Base-by-base conservation (phyloP, 1,284 basidiomycete species). In the Marasmius oreades region DNA sequence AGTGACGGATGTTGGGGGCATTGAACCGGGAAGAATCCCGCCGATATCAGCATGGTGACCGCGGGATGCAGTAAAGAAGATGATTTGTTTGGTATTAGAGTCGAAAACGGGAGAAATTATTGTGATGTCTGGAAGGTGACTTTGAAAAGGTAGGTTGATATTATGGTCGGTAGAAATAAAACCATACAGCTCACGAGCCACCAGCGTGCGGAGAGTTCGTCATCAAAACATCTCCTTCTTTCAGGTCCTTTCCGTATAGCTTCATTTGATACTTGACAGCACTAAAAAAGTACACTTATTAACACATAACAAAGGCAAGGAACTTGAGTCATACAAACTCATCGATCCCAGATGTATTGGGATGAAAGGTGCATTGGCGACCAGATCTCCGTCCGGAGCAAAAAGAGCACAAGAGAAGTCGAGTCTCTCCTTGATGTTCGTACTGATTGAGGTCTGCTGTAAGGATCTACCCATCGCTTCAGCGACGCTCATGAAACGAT, bases 401-500 rank as follows among this genome's bases (percentile, higher is more conserved):
- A 97, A 96, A 44, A 97, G 76, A 0, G 93, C 94, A 69, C 93
- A 94, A 16, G 90, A 93, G 69, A 92, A 94, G 70, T 94, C 92
- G 23, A 94, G 80, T 3, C 92, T 81, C 68, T 94, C 92, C 70
- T 94, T 93, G 77, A 94, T 94, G 67, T 94, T 94, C 18, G 91
- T 93, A 64, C 88, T 90, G 63, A 96, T 95, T 1, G 92, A 86
- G 0, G 93, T 95, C 72, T 96, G 91, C 68, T 90, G 92, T 10
- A 96, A 77, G 0, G 90, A 90, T 33, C 90, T 80, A 28, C 93
- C 94, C 93, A 95, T 96, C 3, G 93, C 93, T 69, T 96, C 91
- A 6, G 92, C 92, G 31, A 93, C 88, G 65, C 87, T 88, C 90
- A 94, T 94, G 76, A 94, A 95, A 53, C 93, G 85, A 66, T 95